phyloP scores from a whole-genome alignment of 202 grass and related monocot species.

The Carex arenaria region DNA sequence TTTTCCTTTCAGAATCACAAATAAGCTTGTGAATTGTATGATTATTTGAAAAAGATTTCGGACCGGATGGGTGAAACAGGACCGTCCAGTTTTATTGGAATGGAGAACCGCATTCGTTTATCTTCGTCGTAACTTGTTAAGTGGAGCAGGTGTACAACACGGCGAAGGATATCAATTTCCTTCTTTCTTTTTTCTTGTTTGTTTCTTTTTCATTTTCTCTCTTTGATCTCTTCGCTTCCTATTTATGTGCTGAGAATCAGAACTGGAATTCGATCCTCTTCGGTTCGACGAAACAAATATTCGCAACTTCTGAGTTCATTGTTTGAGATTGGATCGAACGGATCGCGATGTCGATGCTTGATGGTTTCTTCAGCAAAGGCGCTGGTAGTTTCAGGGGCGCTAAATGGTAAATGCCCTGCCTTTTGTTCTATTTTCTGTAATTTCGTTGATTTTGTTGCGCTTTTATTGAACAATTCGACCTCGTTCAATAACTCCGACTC shows the following conservation, averaged over 20 bases:
- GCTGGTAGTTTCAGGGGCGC: conserved; percentile 55
- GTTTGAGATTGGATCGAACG: not conserved
- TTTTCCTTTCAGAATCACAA: not conserved
- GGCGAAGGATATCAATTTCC: conserved; percentile 4
- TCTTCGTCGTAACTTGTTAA: not conserved
- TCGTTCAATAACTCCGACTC: not conserved
- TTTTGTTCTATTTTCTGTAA: not conserved
- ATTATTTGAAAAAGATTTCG: too few species aligned
- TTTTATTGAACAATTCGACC: not conserved
- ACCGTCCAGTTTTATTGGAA: too few species aligned
- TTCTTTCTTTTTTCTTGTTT: not conserved
- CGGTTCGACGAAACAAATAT: not conserved
- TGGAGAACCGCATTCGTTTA: not conserved
- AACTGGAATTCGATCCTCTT: not conserved
- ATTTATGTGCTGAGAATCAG: not conserved
- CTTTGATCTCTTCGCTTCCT: not conserved
- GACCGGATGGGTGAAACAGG: too few species aligned
- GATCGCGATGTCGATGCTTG: conserved; percentile 75
- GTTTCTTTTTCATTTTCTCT: not conserved
- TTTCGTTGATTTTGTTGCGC: not conserved
- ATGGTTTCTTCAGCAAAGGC: conserved; percentile 75
- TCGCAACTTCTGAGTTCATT: conserved; percentile 5
- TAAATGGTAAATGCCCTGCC: conserved; percentile 57
- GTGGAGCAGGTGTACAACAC: conserved; percentile 29
- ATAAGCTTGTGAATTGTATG: too few species aligned